Evolutionary conservation across 139 green algal species (phyloP).

Genomic region (Auxenochlorella protothecoides): DNA sequence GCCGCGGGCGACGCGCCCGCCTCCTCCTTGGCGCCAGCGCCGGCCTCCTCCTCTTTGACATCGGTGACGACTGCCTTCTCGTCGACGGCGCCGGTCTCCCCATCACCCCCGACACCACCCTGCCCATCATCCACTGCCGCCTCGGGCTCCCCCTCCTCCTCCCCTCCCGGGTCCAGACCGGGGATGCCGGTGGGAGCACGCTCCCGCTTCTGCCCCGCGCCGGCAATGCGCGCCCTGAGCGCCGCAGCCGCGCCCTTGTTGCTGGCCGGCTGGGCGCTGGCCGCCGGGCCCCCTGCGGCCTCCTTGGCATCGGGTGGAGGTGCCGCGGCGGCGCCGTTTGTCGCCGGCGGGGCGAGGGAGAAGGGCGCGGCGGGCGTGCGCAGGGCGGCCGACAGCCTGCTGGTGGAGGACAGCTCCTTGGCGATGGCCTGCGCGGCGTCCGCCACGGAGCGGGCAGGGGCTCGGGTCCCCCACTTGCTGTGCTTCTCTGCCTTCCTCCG

Average conservation of each 20-base stretch:
- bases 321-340: background rate
- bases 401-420: constrained; percentile 4
- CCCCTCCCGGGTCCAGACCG: constrained; percentile 6
- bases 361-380: constrained; percentile 8
- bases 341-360: constrained; percentile 5
- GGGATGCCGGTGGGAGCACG: no score
- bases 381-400: constrained; percentile 11
- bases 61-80: constrained; percentile 1
- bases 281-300: no score
- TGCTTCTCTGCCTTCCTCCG: constrained; percentile 10
- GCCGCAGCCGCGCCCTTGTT: constrained; percentile 62
- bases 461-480: constrained; percentile 19
- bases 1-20: background rate
- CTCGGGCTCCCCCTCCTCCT: background rate
- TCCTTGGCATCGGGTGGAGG: background rate
- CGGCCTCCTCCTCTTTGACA: constrained; percentile 2
- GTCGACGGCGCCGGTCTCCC: background rate
- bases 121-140: constrained; percentile 4
- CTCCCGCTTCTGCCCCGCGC: constrained; percentile 1
- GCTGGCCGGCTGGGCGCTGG: constrained; percentile 1
- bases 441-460: constrained; percentile 7
- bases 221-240: constrained; percentile 37
- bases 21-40: constrained; percentile 3
- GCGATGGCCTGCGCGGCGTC: constrained; percentile 7
- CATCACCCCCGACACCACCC: background rate